phyloP scores from a whole-genome alignment of 129 eudicot genomes.

The Apium graveolens region DNA sequence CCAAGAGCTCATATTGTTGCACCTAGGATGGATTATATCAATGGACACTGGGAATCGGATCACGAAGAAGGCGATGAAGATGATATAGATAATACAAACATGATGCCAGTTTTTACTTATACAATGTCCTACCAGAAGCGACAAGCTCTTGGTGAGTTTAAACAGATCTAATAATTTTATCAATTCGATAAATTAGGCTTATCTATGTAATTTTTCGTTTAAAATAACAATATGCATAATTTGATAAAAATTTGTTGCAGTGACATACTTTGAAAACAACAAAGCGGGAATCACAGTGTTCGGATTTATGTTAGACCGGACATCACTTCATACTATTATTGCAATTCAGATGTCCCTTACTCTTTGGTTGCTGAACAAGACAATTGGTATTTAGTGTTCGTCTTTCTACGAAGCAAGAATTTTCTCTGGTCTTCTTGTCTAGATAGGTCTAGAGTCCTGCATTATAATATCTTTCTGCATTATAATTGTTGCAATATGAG shows the following conservation, averaged over 20 bases:
- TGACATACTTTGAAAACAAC: slow-evolving; percentile 81
- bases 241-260: slow-evolving; percentile 33
- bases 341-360: slow-evolving; percentile 64
- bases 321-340: slow-evolving; percentile 58
- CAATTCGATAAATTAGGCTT: background rate
- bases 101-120: slow-evolving; percentile 41
- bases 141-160: slow-evolving; percentile 75
- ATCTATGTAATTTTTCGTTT: background rate
- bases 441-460: background rate
- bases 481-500: background rate
- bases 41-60: slow-evolving; percentile 25
- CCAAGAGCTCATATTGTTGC: slow-evolving; percentile 33
- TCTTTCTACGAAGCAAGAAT: background rate
- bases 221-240: background rate
- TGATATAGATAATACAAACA: slow-evolving; percentile 52
- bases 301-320: slow-evolving; percentile 80
- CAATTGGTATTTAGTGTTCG: slow-evolving; percentile 45
- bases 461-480: background rate
- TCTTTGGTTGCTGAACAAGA: slow-evolving; percentile 72
- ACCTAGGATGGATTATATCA: slow-evolving; percentile 12
- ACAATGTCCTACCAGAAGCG: slow-evolving; percentile 77
- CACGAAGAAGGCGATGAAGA: slow-evolving; percentile 78
- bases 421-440: background rate
- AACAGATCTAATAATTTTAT: background rate
- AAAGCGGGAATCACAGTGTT: slow-evolving; percentile 79